Percentiles rank a stretch among this genome's conserved stretches.
Evolutionary conservation across 768 basidiomycete species (phyloP).

Genomic region (Serendipita indica): DNA sequence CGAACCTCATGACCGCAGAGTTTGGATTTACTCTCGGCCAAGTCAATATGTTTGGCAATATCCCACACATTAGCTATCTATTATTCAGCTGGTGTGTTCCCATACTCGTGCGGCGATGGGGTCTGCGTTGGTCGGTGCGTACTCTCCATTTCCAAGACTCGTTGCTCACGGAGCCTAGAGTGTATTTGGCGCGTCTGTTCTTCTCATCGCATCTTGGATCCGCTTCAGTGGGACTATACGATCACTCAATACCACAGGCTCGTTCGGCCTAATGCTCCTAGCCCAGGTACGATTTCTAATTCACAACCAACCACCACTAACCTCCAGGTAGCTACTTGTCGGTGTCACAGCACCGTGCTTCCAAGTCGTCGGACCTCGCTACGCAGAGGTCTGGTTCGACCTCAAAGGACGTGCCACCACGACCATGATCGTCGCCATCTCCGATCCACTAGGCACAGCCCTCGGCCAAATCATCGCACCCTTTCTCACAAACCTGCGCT

Average conservation of each 20-base stretch:
- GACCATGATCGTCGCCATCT: conserved; percentile 42
- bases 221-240: conserved; percentile 54
- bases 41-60: conserved; percentile 72
- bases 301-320: neutral
- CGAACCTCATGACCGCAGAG: conserved; percentile 42
- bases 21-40: conserved; percentile 55
- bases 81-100: conserved; percentile 49
- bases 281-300: conserved; percentile 39
- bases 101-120: conserved; percentile 38
- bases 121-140: conserved; percentile 48
- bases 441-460: conserved; percentile 38
- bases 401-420: conserved; percentile 62
- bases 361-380: conserved; percentile 65
- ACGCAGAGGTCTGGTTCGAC: conserved; percentile 75
- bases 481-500: conserved; percentile 18
- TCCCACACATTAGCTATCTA: conserved; percentile 45
- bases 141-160: neutral
- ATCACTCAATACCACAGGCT: conserved; percentile 34
- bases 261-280: conserved; percentile 53
- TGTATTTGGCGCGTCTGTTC: conserved; percentile 36
- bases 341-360: conserved; percentile 56
- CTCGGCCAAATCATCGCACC: conserved; percentile 62
- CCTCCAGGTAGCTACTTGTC: conserved; percentile 35
- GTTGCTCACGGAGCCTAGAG: conserved; percentile 31
- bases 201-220: conserved; percentile 58